Evolutionary conservation across 805 yeast species (phyloP).

Genomic region (Zygotorulaspora chibaensis): DNA sequence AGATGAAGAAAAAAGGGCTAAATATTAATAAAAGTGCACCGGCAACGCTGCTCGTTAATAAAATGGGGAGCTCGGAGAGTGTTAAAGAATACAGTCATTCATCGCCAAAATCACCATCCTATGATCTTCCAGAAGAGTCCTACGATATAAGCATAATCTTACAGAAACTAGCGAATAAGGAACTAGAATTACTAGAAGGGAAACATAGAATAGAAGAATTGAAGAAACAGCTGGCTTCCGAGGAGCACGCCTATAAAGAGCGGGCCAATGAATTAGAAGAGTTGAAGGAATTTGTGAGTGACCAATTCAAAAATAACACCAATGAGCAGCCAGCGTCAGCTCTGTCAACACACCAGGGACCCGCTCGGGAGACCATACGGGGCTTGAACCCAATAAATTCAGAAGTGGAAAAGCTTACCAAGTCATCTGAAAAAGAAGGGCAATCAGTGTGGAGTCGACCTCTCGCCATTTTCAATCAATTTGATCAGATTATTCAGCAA

Average conservation of each 20-base stretch:
- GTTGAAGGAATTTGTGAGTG: slow-evolving; percentile 33
- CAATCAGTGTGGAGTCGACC: slow-evolving; percentile 49
- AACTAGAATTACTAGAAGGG: slow-evolving; percentile 61
- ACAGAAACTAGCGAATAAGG: slow-evolving; percentile 61
- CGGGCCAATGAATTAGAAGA: slow-evolving; percentile 33
- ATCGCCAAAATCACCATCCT: background rate
- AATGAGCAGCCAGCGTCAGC: background rate
- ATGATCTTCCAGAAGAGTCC: slow-evolving; percentile 9
- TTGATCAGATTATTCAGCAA: slow-evolving; percentile 60
- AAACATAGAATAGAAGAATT: slow-evolving; percentile 51
- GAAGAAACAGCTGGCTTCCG: slow-evolving; percentile 43
- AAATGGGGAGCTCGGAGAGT: background rate
- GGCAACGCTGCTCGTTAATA: slow-evolving; percentile 2
- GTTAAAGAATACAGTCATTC: background rate
- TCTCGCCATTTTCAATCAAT: slow-evolving; percentile 56
- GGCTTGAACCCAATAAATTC: background rate
- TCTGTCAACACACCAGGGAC: background rate
- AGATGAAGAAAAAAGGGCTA: background rate
- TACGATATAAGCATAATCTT: slow-evolving; percentile 50
- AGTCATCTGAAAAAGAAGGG: slow-evolving; percentile 5
- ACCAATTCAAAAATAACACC: slow-evolving; percentile 3
- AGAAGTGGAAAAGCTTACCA: background rate
- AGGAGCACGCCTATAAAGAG: slow-evolving; percentile 47
- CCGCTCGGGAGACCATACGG: background rate
- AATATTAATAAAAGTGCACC: slow-evolving; percentile 8